phyloP scores from a whole-genome alignment of 139 green algal species.

The Coelastrella sp. region DNA sequence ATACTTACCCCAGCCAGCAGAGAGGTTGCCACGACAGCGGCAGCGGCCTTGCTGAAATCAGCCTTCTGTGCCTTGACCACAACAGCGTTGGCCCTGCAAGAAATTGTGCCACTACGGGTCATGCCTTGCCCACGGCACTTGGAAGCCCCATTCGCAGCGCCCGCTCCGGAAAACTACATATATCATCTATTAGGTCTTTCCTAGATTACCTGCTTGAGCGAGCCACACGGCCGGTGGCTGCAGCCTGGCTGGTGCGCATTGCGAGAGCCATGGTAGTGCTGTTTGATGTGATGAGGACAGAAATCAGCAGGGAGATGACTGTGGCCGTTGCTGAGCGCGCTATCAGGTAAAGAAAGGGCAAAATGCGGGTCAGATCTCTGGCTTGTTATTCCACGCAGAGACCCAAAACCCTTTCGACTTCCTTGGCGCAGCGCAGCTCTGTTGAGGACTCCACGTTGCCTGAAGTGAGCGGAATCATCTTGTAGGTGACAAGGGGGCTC shows the following conservation, averaged over 20 bases:
- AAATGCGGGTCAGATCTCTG: slow-evolving; percentile 5
- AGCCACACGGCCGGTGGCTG: slow-evolving; percentile 35
- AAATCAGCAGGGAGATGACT: neutral
- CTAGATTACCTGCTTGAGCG: slow-evolving; percentile 20
- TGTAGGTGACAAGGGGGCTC: too few species aligned
- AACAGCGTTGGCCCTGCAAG: slow-evolving; percentile 42
- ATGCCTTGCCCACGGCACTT: neutral
- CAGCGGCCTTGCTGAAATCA: slow-evolving; percentile 64
- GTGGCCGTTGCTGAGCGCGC: neutral
- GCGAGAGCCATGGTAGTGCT: slow-evolving; percentile 42
- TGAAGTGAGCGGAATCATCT: too few species aligned
- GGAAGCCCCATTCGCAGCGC: neutral
- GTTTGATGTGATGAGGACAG: slow-evolving; percentile 4
- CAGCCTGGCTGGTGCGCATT: slow-evolving; percentile 33
- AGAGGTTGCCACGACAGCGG: slow-evolving; percentile 72
- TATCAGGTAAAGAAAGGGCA: neutral
- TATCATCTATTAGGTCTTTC: neutral
- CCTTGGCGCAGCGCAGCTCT: neutral
- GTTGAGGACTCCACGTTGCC: neutral
- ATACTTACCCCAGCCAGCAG: slow-evolving; percentile 85
- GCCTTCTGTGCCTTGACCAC: slow-evolving; percentile 67
- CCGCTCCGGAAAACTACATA: neutral
- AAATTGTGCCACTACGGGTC: neutral
- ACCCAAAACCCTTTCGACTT: neutral
- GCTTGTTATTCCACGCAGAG: slow-evolving; percentile 12